Percentiles rank a stretch among this genome's conserved stretches.
These are phyloP conservation scores for Neurospora hispaniola DNA, from an alignment of 495 filamentous ascomycete species.

Conservation along the genomic window DNA sequence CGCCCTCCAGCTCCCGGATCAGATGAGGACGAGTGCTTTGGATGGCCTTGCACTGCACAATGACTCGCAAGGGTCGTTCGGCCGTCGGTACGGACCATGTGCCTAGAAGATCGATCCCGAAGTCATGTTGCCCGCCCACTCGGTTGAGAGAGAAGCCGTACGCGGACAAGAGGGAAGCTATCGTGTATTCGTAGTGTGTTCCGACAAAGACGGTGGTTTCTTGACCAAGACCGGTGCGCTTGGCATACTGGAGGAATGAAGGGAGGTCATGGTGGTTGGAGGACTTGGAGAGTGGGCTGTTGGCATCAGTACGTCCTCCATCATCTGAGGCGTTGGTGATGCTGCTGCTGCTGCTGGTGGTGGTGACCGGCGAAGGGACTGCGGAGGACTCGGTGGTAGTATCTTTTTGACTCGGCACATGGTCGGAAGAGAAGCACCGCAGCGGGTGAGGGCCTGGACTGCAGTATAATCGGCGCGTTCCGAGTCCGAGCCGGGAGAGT, in stretches of 20 bases:
- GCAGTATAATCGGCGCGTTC: background rate
- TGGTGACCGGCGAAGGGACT: background rate
- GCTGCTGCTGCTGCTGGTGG: background rate
- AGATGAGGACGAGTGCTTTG: constrained; percentile 49
- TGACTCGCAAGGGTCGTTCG: constrained; percentile 43
- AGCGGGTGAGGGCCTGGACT: background rate
- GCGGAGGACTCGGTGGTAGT: background rate
- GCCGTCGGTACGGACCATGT: constrained; percentile 50
- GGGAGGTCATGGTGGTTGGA: constrained; percentile 53
- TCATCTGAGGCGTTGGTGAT: background rate
- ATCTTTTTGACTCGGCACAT: background rate
- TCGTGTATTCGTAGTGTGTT: constrained; percentile 64
- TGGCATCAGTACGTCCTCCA: background rate
- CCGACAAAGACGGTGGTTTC: constrained; percentile 48
- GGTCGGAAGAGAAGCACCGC: background rate
- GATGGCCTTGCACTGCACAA: constrained; percentile 76
- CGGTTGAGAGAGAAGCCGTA: constrained; percentile 59
- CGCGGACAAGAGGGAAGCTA: constrained; percentile 46
- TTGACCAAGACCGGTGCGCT: constrained; percentile 39
- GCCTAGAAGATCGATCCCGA: constrained; percentile 76
- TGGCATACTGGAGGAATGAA: constrained; percentile 63
- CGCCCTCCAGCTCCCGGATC: constrained; percentile 78
- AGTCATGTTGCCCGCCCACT: constrained; percentile 63
- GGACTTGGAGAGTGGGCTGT: constrained; percentile 27
- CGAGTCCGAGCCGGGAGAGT: background rate